Percentiles rank a stretch among this genome's conserved stretches.
phyloP scores from a whole-genome alignment of 257 asterid species.

The Marsdenia floribunda region DNA sequence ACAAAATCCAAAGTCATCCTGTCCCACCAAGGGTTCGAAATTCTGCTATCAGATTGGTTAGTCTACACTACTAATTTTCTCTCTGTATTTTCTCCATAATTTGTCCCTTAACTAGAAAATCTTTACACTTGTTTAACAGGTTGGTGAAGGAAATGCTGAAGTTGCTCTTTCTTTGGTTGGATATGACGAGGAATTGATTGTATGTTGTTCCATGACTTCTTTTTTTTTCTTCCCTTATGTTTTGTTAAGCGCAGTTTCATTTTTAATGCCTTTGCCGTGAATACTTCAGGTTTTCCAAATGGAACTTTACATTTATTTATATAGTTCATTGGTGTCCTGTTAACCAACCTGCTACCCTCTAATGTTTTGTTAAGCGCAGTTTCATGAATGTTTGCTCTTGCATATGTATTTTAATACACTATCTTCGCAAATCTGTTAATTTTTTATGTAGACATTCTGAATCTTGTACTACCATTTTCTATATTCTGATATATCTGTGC shows the following conservation, averaged over 20 bases:
- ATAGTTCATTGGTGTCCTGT: neutral
- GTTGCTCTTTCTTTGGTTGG: conserved; percentile 94
- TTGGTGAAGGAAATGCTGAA: conserved; percentile 90
- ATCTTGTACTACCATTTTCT: neutral
- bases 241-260: conserved; percentile 4
- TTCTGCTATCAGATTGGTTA: conserved; percentile 76
- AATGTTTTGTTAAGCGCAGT: too few relatives aligned
- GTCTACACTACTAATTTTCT: conserved; percentile 19
- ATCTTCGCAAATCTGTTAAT: neutral
- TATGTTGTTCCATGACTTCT: conserved; percentile 29
- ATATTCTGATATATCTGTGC: conserved; percentile 24
- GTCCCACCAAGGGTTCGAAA: conserved; percentile 52
- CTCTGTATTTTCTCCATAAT: neutral
- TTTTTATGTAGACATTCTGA: neutral
- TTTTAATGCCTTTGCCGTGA: neutral
- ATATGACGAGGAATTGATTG: conserved; percentile 81
- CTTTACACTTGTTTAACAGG: conserved; percentile 41
- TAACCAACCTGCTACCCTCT: neutral
- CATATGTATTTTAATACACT: neutral
- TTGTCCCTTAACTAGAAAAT: conserved; percentile 10
- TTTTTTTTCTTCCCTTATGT: conserved; percentile 4
- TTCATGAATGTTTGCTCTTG: neutral
- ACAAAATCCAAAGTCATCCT: conserved; percentile 74
- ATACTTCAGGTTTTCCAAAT: neutral
- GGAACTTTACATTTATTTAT: neutral